Evolutionary conservation across 164 flowering plant species (phyloP), one percentile per base, ranked within the genome.

Genomic region (Tetrastigma voinierianum): DNA sequence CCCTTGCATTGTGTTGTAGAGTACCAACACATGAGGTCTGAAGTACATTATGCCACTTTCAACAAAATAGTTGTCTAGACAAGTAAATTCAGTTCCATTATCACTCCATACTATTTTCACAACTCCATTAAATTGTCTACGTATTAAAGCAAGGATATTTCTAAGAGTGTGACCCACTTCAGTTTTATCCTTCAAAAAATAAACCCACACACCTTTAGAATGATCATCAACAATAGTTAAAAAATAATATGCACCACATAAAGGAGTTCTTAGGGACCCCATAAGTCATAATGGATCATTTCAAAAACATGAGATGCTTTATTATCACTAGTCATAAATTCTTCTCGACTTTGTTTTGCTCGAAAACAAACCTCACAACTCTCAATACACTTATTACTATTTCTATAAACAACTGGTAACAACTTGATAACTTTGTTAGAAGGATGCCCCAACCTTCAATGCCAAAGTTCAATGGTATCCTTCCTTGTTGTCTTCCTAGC

Each of bases 331-430:
- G 19, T 0, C 7, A 44, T 6, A 51, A 68, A 68, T 4, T 1
- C 13, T 14, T 45, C 17, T 32, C 71, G 16, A 16, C 45, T 13
- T 51, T 51, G 71, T 16, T 68, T 68, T 0, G 63, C 71, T 18
- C 25, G 4, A 43, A 60, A n/a, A 68, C 71, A 68, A 40, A 54
- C 40, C 40, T 68, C 71, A 51, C 55, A 61, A 16, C 8, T 21
- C 17, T 52, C n/a, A n/a, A n/a, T 52, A 52, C 17, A n/a, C 10
- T 3, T 10, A 48, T 48, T 48, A 6, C 10, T 52, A 16, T 17
- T 17, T 6, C 4, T 17, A 52, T 1, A 14, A 0, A 17, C 40
- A 3, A 25, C 40, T 25, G 7, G 56, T n/a, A 52, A 3, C 20
- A 52, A 16, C 19, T 3, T 14, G 10, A 9, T 3, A 52, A 9